Percentiles rank a stretch among this genome's conserved stretches.
Evolutionary conservation across 108 stramenopile species (phyloP).

Genomic region (Asterionellopsis glacialis): DNA sequence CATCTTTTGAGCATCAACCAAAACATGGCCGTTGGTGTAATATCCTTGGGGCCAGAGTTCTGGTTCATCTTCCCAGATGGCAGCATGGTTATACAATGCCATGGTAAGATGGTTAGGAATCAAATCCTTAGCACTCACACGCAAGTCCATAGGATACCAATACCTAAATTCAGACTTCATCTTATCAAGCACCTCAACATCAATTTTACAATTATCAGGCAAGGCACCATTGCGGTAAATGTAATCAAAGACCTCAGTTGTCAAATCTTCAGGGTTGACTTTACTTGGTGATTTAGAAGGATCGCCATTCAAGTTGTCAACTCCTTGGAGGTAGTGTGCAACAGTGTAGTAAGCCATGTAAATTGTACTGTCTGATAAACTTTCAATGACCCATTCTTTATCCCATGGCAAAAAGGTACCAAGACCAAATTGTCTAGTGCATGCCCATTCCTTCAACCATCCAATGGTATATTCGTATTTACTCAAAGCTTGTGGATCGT

Average conservation of each 20-base stretch:
- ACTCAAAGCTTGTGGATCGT: slow-evolving; percentile 62
- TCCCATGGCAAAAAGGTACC: slow-evolving; percentile 98
- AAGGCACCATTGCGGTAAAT: slow-evolving; percentile 79
- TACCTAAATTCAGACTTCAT: slow-evolving; percentile 89
- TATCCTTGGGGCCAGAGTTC: slow-evolving; percentile 90
- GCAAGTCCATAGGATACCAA: slow-evolving; percentile 98
- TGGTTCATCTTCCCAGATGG: slow-evolving; percentile 92
- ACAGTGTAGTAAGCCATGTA: slow-evolving; percentile 99
- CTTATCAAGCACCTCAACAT: slow-evolving; percentile 63
- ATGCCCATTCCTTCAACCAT: slow-evolving; percentile 99
- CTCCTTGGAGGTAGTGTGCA: slow-evolving; percentile 89
- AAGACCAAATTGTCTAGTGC: slow-evolving; percentile 94
- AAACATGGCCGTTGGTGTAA: slow-evolving; percentile 93
- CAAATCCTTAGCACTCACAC: slow-evolving; percentile 95
- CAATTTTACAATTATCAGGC: slow-evolving; percentile 69
- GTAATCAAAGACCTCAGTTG: slow-evolving; percentile 92
- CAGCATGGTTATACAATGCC: slow-evolving; percentile 97
- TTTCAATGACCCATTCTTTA: slow-evolving; percentile 95
- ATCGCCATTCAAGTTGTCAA: slow-evolving; percentile 86
- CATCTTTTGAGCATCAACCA: slow-evolving; percentile 97
- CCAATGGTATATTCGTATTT: slow-evolving; percentile 86
- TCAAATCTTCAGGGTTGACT: slow-evolving; percentile 78
- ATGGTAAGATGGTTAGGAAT: slow-evolving; percentile 98
- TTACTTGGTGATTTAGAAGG: slow-evolving; percentile 65
- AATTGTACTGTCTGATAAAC: slow-evolving; percentile 95